phyloP scores from a whole-genome alignment of 2,329 filamentous ascomycete species.

The Aspergillus texensis region DNA sequence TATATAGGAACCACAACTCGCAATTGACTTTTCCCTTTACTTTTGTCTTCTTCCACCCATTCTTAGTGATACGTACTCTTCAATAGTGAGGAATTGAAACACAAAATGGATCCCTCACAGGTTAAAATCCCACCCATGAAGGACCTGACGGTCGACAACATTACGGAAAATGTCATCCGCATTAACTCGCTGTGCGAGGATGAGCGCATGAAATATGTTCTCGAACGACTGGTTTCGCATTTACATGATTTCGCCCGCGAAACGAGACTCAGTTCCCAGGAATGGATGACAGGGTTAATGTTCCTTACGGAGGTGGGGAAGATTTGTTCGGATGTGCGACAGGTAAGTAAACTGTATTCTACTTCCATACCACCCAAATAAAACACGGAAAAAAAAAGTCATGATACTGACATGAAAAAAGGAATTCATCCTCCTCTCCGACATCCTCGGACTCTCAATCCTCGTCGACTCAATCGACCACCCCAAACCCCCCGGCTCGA shows the following conservation, averaged over 20 bases:
- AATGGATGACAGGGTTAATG: constrained; percentile 75
- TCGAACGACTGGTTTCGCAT: constrained; percentile 74
- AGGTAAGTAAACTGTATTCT: constrained; percentile 53
- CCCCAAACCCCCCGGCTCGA: constrained; percentile 70
- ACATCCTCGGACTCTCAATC: constrained; percentile 76
- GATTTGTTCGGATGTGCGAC: constrained; percentile 72
- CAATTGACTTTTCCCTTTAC: not conserved
- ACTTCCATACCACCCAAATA: constrained; percentile 26
- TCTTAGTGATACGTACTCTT: not conserved
- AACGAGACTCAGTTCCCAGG: constrained; percentile 71
- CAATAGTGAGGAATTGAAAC: not conserved
- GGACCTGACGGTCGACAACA: constrained; percentile 77
- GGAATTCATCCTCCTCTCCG: constrained; percentile 82
- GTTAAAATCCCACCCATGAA: constrained; percentile 55
- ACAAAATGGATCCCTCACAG: constrained; percentile 45
- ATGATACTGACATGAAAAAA: not conserved
- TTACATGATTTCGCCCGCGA: constrained; percentile 82
- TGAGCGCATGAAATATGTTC: constrained; percentile 68
- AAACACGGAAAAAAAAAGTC: not conserved
- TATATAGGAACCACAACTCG: not conserved
- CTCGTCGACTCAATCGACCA: constrained; percentile 83
- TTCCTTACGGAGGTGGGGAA: constrained; percentile 75
- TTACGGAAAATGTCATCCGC: constrained; percentile 72
- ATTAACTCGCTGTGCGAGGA: constrained; percentile 74
- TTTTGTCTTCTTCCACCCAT: too few species aligned